Percentiles rank a stretch among this genome's conserved stretches.
phyloP scores from a whole-genome alignment of 2,329 filamentous ascomycete species.

The Dendryphion nanum region DNA sequence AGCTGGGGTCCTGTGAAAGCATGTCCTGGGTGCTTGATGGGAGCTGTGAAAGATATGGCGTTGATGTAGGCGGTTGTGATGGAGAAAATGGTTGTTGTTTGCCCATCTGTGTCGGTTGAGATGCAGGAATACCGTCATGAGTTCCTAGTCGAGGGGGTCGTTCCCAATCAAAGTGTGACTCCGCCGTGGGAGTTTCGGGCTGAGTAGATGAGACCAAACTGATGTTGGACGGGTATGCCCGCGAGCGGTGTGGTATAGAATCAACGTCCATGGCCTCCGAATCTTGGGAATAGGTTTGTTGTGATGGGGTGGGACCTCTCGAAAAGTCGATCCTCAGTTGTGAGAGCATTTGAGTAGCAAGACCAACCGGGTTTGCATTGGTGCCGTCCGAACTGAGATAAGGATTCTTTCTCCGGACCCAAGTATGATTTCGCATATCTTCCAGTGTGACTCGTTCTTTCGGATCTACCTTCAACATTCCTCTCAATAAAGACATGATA shows the following conservation, averaged over 20 bases:
- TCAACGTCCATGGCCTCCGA: slow-evolving; percentile 71
- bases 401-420: slow-evolving; percentile 83
- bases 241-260: slow-evolving; percentile 30
- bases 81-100: too few species aligned
- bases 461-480: slow-evolving; percentile 86
- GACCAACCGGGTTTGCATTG: slow-evolving; percentile 72
- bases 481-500: slow-evolving; percentile 78
- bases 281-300: slow-evolving; percentile 41
- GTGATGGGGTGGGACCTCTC: slow-evolving; percentile 58
- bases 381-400: slow-evolving; percentile 73
- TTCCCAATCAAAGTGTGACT: slow-evolving; percentile 86
- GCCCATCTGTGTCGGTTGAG: slow-evolving; percentile 37
- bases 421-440: slow-evolving; percentile 85
- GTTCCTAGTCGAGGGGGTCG: slow-evolving; percentile 56
- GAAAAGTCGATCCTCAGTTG: slow-evolving; percentile 85
- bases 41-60: slow-evolving; percentile 29
- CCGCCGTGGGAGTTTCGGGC: slow-evolving; percentile 73
- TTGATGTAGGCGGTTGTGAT: slow-evolving; percentile 11
- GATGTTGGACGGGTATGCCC: slow-evolving; percentile 27
- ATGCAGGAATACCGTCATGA: slow-evolving; percentile 32
- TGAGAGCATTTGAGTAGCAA: slow-evolving; percentile 95
- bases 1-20: slow-evolving; percentile 80
- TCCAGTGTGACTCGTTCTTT: slow-evolving; percentile 77
- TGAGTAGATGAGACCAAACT: slow-evolving; percentile 74
- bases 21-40: slow-evolving; percentile 50